phyloP scores from a whole-genome alignment of 2,329 filamentous ascomycete genomes.

The Cercospora canescens region DNA sequence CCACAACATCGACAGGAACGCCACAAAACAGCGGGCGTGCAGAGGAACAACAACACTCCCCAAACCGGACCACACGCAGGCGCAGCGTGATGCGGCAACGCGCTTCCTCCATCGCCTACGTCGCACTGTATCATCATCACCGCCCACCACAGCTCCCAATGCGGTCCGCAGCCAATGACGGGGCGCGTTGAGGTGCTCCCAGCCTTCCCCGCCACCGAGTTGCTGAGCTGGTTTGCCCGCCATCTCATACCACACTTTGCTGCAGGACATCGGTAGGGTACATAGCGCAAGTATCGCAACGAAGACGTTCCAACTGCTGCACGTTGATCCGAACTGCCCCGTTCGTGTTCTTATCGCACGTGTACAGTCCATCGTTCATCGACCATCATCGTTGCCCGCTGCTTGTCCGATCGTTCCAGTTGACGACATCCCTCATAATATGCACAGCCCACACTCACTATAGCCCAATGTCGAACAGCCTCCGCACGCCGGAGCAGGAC shows the following conservation, averaged over 20 bases:
- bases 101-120: neutral
- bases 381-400: neutral
- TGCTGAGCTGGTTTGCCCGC: neutral
- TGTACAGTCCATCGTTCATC: neutral
- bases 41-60: neutral
- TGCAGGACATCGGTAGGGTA: neutral
- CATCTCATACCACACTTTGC: neutral
- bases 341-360: conserved; percentile 8
- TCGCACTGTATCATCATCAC: conserved; percentile 3
- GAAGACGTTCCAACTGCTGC: conserved; percentile 2
- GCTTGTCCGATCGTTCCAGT: neutral
- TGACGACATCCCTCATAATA: neutral
- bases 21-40: neutral
- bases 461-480: conserved; percentile 15
- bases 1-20: neutral
- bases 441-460: neutral
- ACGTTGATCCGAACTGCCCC: conserved; percentile 4
- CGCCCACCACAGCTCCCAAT: neutral
- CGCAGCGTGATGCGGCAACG: neutral
- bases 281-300: neutral
- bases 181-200: neutral
- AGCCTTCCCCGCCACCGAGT: conserved; percentile 8
- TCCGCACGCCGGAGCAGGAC: conserved; percentile 6
- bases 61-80: neutral
- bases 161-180: neutral